Evolutionary conservation across 2,329 filamentous ascomycete species (phyloP).

Genomic region (Metarhizium anisopliae): DNA sequence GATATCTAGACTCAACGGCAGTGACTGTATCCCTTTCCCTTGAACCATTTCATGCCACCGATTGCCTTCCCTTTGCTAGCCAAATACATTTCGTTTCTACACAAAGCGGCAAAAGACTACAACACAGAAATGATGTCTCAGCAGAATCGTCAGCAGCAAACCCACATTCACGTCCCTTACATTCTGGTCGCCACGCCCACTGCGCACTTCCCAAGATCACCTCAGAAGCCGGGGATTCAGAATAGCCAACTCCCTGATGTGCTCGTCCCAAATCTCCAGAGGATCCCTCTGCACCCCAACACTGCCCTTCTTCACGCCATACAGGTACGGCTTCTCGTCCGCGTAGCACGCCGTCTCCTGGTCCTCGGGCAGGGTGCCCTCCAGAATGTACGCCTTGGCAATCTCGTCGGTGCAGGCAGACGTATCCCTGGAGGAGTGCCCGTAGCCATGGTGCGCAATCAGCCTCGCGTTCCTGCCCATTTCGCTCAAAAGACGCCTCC

Average conservation of each 20-base stretch:
- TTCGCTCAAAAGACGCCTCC: conserved; percentile 30
- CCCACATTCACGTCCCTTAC: no score
- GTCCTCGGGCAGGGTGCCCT: conserved; percentile 30
- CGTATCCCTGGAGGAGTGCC: conserved; percentile 35
- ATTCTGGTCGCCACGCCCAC: no score
- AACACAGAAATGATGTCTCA: no score
- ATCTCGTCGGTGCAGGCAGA: conserved; percentile 36
- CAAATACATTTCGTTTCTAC: no score
- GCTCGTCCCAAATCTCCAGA: conserved; percentile 11
- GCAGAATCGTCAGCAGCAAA: no score
- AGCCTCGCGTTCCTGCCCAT: conserved; percentile 40
- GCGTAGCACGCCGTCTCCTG: conserved; percentile 37
- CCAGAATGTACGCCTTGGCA: conserved; percentile 29
- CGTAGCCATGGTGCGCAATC: conserved; percentile 40
- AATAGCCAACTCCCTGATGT: conserved; percentile 10
- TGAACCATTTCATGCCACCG: no score
- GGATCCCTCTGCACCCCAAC: conserved; percentile 2
- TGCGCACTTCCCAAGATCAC: neutral
- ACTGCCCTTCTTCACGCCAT: conserved; percentile 18
- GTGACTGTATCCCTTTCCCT: no score
- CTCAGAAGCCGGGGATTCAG: conserved; percentile 6
- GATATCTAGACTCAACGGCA: no score
- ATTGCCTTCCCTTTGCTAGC: no score
- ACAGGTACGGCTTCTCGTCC: conserved; percentile 38
- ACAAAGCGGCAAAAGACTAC: no score